Evolutionary conservation across 495 filamentous ascomycete species (phyloP).

Genomic region (Trichoderma virens): DNA sequence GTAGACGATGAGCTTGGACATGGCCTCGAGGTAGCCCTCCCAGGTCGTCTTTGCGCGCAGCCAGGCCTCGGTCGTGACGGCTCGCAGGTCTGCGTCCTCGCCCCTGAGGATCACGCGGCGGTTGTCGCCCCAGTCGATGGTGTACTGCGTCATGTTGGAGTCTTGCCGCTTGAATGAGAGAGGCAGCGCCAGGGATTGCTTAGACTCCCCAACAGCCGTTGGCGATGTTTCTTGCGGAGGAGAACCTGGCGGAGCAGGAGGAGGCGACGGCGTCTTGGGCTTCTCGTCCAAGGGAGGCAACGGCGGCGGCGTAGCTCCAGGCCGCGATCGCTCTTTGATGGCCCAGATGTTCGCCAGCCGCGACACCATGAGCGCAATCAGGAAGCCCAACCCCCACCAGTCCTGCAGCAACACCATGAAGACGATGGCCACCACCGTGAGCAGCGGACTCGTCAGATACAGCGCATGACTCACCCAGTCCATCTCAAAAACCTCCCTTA

Average conservation of each 20-base stretch:
- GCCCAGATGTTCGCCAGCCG: constrained; percentile 49
- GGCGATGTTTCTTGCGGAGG: no score
- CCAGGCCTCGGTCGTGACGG: constrained; percentile 50
- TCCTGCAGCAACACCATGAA: constrained; percentile 38
- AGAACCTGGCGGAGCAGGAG: no score
- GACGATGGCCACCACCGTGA: constrained; percentile 34
- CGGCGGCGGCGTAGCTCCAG: constrained; percentile 14
- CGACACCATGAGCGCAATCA: constrained; percentile 40
- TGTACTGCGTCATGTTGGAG: constrained; percentile 21
- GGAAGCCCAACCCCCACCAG: constrained; percentile 42
- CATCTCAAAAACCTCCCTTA: constrained; percentile 16
- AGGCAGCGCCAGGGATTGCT: background rate
- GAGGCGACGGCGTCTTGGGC: background rate
- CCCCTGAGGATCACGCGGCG: constrained; percentile 39
- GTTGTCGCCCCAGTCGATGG: constrained; percentile 17
- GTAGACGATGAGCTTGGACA: constrained; percentile 49
- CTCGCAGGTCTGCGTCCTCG: constrained; percentile 45
- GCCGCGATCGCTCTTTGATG: constrained; percentile 38
- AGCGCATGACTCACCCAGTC: constrained; percentile 35
- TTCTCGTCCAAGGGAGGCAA: background rate
- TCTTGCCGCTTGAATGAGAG: background rate
- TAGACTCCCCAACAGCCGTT: background rate
- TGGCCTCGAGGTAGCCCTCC: constrained; percentile 39
- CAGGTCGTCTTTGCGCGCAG: constrained; percentile 40
- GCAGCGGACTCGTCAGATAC: constrained; percentile 35